Evolutionary conservation across 116 monocot species (phyloP), one percentile per base, ranked within the genome.

Genomic region (Iris pallida): DNA sequence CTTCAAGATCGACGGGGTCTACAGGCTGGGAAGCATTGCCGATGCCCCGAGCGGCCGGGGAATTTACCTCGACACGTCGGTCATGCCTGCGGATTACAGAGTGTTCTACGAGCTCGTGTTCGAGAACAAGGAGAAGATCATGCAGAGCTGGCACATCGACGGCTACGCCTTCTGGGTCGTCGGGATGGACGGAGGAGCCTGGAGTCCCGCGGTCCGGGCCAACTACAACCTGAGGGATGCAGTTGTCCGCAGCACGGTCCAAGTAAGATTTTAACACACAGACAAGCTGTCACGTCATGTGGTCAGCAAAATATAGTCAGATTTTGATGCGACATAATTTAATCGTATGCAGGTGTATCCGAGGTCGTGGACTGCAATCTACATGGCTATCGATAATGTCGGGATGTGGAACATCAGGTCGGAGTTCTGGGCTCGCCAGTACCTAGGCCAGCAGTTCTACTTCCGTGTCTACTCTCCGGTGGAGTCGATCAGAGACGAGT

Each of bases 341-440:
- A n/a, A n/a, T n/a, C n/a, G 52, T 0, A 40, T 71, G 66, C 53
- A 92, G 92, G 88, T 93, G 16, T 93, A 89, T 64, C 93, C 93
- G 2, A 64, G 17, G 44, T 84, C 87, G 3, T 93, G 87, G 93
- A 87, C 89, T 5, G 90, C 90, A 0, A 68, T 90, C n/a, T 87
- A 84, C 54, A 51, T 93, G 0, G 76, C 85, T 4, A 68, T 93
- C 2, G 93, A 93, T 71, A 93, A 89, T 69, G 82, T 87, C n/a
- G 93, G 93, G 17, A 89, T 93, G 89, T 93, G 93, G 93, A 93
- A 93, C 65, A 14, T 93, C 55, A 79, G 93, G 64, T 62, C 84
- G 0, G 89, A 93, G 76, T 80, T 76, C 42, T 93, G 93, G 93
- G 82, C 75, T 7, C 83, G 89, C 15, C 71, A 65, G 56, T 93